Evolutionary conservation across 2,329 filamentous ascomycete genomes (phyloP).

Genomic region (Colletotrichum sp.): DNA sequence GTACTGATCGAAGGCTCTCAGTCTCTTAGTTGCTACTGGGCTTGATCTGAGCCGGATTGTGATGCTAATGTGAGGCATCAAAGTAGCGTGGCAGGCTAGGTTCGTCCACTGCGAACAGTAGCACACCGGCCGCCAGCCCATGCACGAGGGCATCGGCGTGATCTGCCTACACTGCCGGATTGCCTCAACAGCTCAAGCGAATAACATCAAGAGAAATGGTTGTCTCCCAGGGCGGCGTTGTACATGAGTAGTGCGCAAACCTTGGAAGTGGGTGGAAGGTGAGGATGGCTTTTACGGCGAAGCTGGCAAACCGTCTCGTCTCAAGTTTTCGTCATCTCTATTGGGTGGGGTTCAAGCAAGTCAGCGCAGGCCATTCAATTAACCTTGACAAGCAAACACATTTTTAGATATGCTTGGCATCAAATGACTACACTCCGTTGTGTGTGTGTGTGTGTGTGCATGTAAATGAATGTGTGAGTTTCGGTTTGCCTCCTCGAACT

Average conservation of each 20-base stretch:
- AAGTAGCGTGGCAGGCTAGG: neutral
- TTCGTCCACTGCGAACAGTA: constrained; percentile 9
- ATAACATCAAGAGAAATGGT: neutral
- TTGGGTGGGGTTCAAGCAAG: neutral
- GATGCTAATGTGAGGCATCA: neutral
- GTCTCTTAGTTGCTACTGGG: neutral
- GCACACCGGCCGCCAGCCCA: neutral
- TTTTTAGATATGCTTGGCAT: neutral
- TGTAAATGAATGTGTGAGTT: neutral
- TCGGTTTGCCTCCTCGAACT: neutral
- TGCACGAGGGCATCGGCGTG: neutral
- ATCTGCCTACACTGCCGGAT: neutral
- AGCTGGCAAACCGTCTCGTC: neutral
- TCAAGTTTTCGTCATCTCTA: neutral
- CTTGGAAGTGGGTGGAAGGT: neutral
- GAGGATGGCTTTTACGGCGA: neutral
- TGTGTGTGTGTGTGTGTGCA: neutral
- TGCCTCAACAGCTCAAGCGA: neutral
- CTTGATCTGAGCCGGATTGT: neutral
- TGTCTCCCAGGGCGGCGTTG: neutral
- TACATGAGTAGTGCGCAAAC: neutral
- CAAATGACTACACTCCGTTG: neutral
- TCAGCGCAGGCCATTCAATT: neutral
- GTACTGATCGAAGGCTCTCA: neutral
- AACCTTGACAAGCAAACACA: neutral